A percentile compares a stretch with the other conserved stretches of the same genome.
Conservation (phyloP, 257 asterid genomes). For the Hygrophila difformis region DNA sequence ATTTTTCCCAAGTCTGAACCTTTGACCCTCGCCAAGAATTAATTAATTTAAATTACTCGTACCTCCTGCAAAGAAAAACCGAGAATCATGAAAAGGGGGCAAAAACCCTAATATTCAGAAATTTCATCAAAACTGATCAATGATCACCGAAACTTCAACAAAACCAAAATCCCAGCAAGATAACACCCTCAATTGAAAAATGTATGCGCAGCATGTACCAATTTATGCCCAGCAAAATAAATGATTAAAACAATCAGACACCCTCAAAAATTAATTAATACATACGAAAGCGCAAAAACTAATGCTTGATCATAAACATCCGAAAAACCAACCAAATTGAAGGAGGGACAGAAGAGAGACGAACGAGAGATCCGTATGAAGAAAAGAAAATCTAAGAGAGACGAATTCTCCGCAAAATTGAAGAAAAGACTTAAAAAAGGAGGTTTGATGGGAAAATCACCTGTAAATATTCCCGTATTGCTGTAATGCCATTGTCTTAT, state of each 20-base stretch:
- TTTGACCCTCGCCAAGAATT: slow-evolving; percentile 19
- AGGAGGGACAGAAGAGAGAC: slow-evolving; percentile 9
- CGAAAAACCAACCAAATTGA: slow-evolving; percentile 14
- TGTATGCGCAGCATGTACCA: slow-evolving; percentile 22
- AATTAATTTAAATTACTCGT: slow-evolving; percentile 12
- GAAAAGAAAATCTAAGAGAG: neutral
- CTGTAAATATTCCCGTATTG: slow-evolving; percentile 20
- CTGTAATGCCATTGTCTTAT: neutral
- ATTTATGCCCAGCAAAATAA: neutral
- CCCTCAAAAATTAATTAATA: neutral
- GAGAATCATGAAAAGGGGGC: slow-evolving; percentile 10
- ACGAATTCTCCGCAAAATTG: slow-evolving; percentile 15
- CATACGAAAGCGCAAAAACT: neutral
- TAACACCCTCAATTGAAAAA: slow-evolving; percentile 10
- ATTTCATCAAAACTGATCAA: slow-evolving; percentile 22
- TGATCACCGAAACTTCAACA: slow-evolving; percentile 23
- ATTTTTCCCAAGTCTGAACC: slow-evolving; percentile 25
- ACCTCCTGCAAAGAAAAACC: slow-evolving; percentile 18
- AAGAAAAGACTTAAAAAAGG: slow-evolving; percentile 12
- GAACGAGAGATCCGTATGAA: slow-evolving; percentile 20
- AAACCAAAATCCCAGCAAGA: slow-evolving; percentile 24
- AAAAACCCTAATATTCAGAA: slow-evolving; percentile 24
- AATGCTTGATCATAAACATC: neutral
- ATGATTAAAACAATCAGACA: neutral
- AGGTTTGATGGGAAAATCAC: slow-evolving; percentile 20